Base-by-base conservation (phyloP, 371 early-diverging fungal genomes). In the Basidiobolus meristosporus region DNA sequence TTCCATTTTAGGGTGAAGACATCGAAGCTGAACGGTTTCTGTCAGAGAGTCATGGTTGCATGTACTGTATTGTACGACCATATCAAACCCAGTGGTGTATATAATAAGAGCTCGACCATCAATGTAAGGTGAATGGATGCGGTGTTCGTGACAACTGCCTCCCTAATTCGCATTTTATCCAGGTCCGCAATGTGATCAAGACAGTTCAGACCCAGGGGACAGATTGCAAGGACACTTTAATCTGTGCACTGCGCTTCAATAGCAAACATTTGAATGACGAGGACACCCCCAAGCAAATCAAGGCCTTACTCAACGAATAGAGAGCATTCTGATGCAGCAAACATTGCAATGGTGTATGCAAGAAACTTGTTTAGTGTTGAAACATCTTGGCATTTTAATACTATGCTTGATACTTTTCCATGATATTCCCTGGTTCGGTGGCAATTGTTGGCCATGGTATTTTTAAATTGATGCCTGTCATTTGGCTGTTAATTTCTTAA, bases 11-110 rank as follows among this genome's bases (percentile, higher is more conserved):
- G 50, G 22, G 39, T 50, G 11, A 50, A 26, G 9, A 47, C 54
- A 45, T 56, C 68, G 26, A 65, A 65, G 50, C 53, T 51, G 35
- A 57, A 55, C 33, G 57, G 62, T 14, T 71, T 73, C 51, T 80
- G 78, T 47, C 58, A 90, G 49, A 68, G 85, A 35, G 85, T 87
- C 23, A 77, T 90, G 74, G 85, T 85, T 20, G 72, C 77, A 12
- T 77, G 82, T 33, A 81, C 86, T 41, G 69, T 93, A 23, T 57
- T 90, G 35, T 90, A 88, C 45, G 95, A 93, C 60, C 84, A 86
- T 54, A 70, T 90, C 35, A 67, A 77, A 50, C 68, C 75, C 12
- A 62, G 66, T 16, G 92, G 92, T 12, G 78, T 76, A 2, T 84
- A 82, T 9, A 26, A 26, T 9, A 26, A 9, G 26, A 26, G 26